phyloP scores from a whole-genome alignment of 495 filamentous ascomycete species.

The Neurospora sp. region DNA sequence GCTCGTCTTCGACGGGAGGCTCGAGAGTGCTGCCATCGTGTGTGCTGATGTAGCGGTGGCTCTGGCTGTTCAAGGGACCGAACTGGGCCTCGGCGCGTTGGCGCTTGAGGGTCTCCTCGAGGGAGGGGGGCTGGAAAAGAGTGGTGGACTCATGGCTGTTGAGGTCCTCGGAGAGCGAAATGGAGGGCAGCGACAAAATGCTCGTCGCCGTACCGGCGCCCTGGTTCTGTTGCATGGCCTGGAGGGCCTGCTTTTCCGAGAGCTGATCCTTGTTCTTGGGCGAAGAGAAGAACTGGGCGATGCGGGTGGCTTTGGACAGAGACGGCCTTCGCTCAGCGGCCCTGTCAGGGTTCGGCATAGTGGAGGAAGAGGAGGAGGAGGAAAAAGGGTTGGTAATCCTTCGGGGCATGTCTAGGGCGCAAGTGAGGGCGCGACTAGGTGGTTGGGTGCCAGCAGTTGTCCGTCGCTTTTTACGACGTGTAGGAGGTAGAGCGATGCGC shows the following conservation, averaged over 20 bases:
- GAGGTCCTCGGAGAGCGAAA: constrained; percentile 75
- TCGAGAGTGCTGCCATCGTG: constrained; percentile 69
- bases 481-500: constrained; percentile 3
- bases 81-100: constrained; percentile 84
- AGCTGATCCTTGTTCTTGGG: constrained; percentile 55
- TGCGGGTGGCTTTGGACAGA: constrained; percentile 46
- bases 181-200: constrained; percentile 70
- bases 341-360: constrained; percentile 29
- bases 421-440: background rate
- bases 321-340: constrained; percentile 40
- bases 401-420: constrained; percentile 39
- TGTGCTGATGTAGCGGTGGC: constrained; percentile 72
- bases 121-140: constrained; percentile 85
- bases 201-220: constrained; percentile 58
- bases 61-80: constrained; percentile 68
- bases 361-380: constrained; percentile 16
- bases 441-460: background rate
- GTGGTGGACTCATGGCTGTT: constrained; percentile 66
- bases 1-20: constrained; percentile 85
- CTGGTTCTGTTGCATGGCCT: constrained; percentile 49
- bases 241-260: constrained; percentile 46
- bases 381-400: constrained; percentile 35
- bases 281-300: constrained; percentile 56
- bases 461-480: background rate
- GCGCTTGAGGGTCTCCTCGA: constrained; percentile 65